Base-by-base conservation (phyloP, 176 grass and related monocot genomes). In the Phragmites australis region DNA sequence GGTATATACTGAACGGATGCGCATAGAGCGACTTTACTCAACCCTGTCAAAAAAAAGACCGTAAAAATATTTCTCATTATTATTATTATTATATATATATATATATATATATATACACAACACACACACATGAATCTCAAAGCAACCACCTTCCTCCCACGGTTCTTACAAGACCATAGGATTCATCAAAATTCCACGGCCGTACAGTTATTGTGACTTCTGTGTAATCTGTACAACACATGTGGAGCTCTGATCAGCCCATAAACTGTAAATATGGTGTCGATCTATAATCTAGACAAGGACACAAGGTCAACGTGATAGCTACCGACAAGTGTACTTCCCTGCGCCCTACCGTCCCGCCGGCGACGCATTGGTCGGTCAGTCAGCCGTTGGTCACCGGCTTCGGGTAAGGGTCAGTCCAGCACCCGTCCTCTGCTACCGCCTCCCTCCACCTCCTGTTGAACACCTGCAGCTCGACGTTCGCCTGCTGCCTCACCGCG, bases 401-500 rank as follows among this genome's bases (percentile, higher is more conserved):
- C 32, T 89, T 54, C 5, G 63, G 75, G 29, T 99, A 99, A 17
- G 90, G 90, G 21, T 99, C 92, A 0, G 79, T 70, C 96, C 96
- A 99, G 81, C 90, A 93, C 59, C 72, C 61, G 50, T 99, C 96
- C 32, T 91, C 81, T 49, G 26, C 45, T 16, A 64, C 88, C 3
- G 96, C 96, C 52, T 82, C 31, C 65, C 78, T 81, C 96, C 96
- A 99, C 86, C 96, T 82, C 56, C 74, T 65, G 25, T 88, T 86
- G 53, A 99, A 99, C 63, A 89, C 61, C 69, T 89, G 14, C 41
- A 82, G 81, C 87, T 99, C 96, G 9, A 49, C 50, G 64, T 88
- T 95, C 15, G 96, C 95, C 15, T 90, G 83, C 65, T 77, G 54
- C 61, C 96, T 89, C 55, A 99, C 96, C 1, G 57, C 74, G 57